phyloP scores from a whole-genome alignment of 208 protist species.

The Wallacemonas sp. region DNA sequence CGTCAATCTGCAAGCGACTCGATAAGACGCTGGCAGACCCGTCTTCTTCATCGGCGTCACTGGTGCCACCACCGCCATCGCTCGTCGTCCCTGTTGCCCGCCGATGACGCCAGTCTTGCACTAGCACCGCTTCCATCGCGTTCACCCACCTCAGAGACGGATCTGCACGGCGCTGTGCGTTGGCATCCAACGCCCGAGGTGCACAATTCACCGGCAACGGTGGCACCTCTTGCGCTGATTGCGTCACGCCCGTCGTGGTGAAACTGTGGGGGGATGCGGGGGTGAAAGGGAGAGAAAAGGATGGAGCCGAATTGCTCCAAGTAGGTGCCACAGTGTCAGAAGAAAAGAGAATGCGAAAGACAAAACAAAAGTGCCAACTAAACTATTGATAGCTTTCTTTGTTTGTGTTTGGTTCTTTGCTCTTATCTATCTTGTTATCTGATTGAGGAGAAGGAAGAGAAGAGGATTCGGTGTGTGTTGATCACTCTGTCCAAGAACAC shows the following conservation, averaged over 20 bases:
- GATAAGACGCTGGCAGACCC: background rate
- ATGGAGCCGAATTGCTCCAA: background rate
- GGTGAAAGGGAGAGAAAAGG: background rate
- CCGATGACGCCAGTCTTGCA: slow-evolving; percentile 13
- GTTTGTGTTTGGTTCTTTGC: too few species aligned
- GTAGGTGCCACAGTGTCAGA: background rate
- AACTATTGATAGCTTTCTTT: too few species aligned
- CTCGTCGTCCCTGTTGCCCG: background rate
- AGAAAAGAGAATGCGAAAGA: background rate
- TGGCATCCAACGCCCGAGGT: slow-evolving; percentile 11
- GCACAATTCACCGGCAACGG: slow-evolving; percentile 16
- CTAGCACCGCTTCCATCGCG: slow-evolving; percentile 11
- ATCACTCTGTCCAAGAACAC: too few species aligned
- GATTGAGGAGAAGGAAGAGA: too few species aligned
- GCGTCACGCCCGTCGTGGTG: slow-evolving; percentile 20
- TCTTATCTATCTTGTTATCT: too few species aligned
- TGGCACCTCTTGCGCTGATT: slow-evolving; percentile 14
- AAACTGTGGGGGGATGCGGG: background rate
- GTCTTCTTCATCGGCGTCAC: background rate
- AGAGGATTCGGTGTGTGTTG: too few species aligned
- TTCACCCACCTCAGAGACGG: slow-evolving; percentile 15
- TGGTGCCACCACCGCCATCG: background rate
- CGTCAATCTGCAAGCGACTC: background rate
- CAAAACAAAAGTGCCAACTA: background rate
- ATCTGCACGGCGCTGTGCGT: slow-evolving; percentile 10